phyloP scores from a whole-genome alignment of 2,329 filamentous ascomycete genomes.

The Orbilia oligospora region DNA sequence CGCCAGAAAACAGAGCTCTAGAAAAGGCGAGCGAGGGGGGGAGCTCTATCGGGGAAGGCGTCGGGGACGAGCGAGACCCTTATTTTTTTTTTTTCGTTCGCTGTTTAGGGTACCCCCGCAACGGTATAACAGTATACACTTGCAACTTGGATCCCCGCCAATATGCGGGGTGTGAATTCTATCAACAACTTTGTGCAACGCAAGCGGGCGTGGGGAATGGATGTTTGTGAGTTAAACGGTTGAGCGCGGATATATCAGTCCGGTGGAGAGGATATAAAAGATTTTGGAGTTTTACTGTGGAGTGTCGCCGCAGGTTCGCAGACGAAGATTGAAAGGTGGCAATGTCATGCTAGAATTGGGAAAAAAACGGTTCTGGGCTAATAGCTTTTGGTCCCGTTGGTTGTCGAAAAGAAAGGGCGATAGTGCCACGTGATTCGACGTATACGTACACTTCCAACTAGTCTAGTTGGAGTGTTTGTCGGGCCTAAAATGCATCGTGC shows the following conservation, averaged over 20 bases:
- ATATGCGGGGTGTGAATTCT: slow-evolving; percentile 27
- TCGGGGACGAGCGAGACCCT: slow-evolving; percentile 15
- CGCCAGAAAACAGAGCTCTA: background rate
- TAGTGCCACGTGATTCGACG: slow-evolving; percentile 34
- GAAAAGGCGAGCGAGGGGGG: background rate
- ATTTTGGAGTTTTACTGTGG: slow-evolving; percentile 2
- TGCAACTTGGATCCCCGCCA: slow-evolving; percentile 11
- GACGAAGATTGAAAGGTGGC: slow-evolving; percentile 36
- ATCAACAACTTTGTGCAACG: slow-evolving; percentile 28
- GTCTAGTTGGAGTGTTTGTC: slow-evolving; percentile 27
- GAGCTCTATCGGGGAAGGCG: slow-evolving; percentile 21
- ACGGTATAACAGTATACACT: slow-evolving; percentile 24
- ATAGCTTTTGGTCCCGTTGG: slow-evolving; percentile 18
- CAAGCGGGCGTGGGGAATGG: slow-evolving; percentile 15
- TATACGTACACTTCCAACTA: slow-evolving; percentile 35
- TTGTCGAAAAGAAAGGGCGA: slow-evolving; percentile 26
- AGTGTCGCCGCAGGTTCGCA: slow-evolving; percentile 18
- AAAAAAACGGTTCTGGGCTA: slow-evolving; percentile 16
- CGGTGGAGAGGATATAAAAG: background rate
- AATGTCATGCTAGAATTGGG: slow-evolving; percentile 25
- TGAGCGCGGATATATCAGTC: slow-evolving; percentile 6
- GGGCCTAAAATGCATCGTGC: slow-evolving; percentile 34
- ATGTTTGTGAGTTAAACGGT: background rate
- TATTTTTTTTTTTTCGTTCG: slow-evolving; percentile 9
- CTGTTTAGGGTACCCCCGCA: slow-evolving; percentile 23